These are phyloP conservation scores for Casuarina equisetifolia DNA, from an alignment of 306 rosid species.

Conservation along the genomic window DNA sequence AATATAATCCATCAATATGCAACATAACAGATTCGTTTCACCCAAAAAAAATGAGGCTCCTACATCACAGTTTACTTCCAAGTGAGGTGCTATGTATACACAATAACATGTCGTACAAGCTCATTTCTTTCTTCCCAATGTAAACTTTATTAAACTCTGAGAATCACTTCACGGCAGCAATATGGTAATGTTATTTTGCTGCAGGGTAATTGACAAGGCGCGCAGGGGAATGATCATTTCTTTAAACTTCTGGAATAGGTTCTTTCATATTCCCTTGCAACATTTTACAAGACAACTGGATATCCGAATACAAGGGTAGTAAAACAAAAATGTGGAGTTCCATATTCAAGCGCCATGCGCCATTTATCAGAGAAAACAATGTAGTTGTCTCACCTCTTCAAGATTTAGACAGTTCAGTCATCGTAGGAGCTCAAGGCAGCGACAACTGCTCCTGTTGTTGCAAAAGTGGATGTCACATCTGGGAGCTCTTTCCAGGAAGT, in stretches of 20 bases:
- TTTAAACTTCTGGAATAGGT: neutral
- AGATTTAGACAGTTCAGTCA: slow-evolving; percentile 44
- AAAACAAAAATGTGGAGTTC: neutral
- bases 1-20: slow-evolving; percentile 7
- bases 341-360: neutral
- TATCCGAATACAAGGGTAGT: neutral
- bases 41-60: slow-evolving; percentile 24
- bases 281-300: neutral
- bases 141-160: neutral
- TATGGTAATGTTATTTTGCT: neutral
- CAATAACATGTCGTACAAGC: neutral
- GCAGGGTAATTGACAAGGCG: neutral
- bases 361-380: neutral
- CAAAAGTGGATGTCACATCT: slow-evolving; percentile 67
- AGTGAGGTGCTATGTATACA: neutral
- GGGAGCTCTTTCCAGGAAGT: slow-evolving; percentile 93
- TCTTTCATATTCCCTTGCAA: neutral
- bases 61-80: neutral
- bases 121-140: neutral
- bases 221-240: neutral
- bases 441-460: slow-evolving; percentile 83
- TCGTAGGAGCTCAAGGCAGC: slow-evolving; percentile 75
- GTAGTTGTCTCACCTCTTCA: slow-evolving; percentile 36
- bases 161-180: neutral
- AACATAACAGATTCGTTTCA: slow-evolving; percentile 6